These are phyloP conservation scores for Leucoagaricus sp. DNA, from an alignment of 1,284 basidiomycete species.

Conservation along the genomic window DNA sequence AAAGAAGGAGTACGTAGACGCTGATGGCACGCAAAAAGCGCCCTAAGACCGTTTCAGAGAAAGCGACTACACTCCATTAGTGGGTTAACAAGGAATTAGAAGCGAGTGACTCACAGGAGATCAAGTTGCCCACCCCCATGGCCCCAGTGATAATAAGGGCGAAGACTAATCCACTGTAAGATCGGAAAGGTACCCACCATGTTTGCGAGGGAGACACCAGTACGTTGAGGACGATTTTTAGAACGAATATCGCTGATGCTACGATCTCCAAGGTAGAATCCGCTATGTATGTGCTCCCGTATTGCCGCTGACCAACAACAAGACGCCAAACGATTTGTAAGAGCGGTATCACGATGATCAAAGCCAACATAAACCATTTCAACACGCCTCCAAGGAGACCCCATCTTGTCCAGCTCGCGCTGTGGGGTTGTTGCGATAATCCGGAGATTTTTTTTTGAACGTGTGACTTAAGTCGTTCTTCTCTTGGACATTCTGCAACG, in stretches of 20 bases:
- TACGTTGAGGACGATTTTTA: conserved; percentile 64
- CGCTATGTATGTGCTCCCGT: conserved; percentile 55
- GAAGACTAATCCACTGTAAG: conserved; percentile 53
- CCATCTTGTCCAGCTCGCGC: conserved; percentile 66
- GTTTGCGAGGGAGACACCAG: conserved; percentile 42
- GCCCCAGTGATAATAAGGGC: conserved; percentile 54
- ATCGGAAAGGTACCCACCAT: conserved; percentile 45
- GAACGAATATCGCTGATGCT: conserved; percentile 56
- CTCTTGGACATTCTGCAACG: conserved; percentile 55
- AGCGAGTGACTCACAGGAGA: conserved; percentile 51
- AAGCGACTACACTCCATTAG: conserved; percentile 47
- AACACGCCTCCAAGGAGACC: conserved; percentile 53
- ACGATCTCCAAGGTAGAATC: conserved; percentile 60
- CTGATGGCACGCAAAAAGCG: conserved; percentile 69
- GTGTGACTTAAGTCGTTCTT: conserved; percentile 29
- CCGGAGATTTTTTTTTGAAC: conserved; percentile 10
- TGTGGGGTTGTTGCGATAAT: conserved; percentile 36
- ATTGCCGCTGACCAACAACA: conserved; percentile 39
- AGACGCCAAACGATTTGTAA: conserved; percentile 70
- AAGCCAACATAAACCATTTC: conserved; percentile 49
- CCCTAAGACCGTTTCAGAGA: conserved; percentile 70
- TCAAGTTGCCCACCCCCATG: conserved; percentile 56
- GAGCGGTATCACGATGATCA: conserved; percentile 46
- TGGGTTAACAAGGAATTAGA: conserved; percentile 9
- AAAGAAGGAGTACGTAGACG: conserved; percentile 63